Conservation (phyloP, 352 stramenopile genomes). For the Phytophthora fragariaefolia region DNA sequence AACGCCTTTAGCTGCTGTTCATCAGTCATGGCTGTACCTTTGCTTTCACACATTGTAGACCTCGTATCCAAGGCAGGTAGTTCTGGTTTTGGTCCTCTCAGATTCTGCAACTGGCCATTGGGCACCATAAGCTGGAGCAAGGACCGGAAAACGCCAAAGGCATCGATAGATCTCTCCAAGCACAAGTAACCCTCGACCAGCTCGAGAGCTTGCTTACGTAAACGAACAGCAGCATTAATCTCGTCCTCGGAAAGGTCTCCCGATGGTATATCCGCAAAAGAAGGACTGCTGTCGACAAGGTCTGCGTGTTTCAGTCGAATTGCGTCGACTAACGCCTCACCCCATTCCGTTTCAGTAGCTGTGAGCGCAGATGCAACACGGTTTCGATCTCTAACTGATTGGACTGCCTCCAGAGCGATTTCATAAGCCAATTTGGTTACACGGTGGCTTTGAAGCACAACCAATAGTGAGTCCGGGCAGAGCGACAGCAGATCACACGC, state of each 20-base stretch:
- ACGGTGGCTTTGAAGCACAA: conserved; percentile 50
- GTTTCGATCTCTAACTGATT: conserved; percentile 26
- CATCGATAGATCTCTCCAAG: conserved; percentile 38
- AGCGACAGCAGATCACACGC: conserved; percentile 69
- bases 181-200: conserved; percentile 39
- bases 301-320: conserved; percentile 44
- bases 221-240: conserved; percentile 1
- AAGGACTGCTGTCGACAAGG: conserved; percentile 8
- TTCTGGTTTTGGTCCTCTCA: conserved; percentile 9
- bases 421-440: conserved; percentile 50
- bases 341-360: conserved; percentile 55
- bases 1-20: conserved; percentile 22
- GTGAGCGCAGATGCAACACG: conserved; percentile 13
- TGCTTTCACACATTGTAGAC: conserved; percentile 7
- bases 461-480: conserved; percentile 45
- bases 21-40: not conserved
- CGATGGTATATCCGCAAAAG: not conserved
- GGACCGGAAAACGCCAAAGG: conserved; percentile 44
- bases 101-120: conserved; percentile 49
- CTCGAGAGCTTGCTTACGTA: conserved; percentile 33
- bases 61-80: not conserved
- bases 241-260: conserved; percentile 2
- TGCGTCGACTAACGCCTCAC: conserved; percentile 33
- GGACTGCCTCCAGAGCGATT: conserved; percentile 39
- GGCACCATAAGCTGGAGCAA: conserved; percentile 63